phyloP scores from a whole-genome alignment of 1,139 yeast genomes.

The Kodamaea fungicola region DNA sequence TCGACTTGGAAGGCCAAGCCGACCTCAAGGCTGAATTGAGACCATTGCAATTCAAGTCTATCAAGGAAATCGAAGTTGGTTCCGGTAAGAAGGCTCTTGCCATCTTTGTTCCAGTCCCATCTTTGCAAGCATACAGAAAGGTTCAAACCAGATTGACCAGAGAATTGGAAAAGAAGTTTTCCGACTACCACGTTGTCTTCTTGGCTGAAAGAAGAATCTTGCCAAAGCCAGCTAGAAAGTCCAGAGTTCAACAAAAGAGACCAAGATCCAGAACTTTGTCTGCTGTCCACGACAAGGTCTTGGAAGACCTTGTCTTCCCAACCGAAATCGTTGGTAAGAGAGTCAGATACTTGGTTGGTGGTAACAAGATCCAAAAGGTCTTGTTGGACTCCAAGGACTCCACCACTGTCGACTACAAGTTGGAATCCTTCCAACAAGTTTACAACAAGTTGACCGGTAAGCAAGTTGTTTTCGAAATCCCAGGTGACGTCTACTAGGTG shows the following conservation, averaged over 20 bases:
- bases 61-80: slow-evolving; percentile 95
- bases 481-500: slow-evolving; percentile 53
- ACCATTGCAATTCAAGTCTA: slow-evolving; percentile 97
- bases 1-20: slow-evolving; percentile 93
- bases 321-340: slow-evolving; percentile 99
- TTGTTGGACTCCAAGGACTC: slow-evolving; percentile 98
- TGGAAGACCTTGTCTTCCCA: slow-evolving; percentile 99
- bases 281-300: slow-evolving; percentile 97
- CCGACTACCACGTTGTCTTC: slow-evolving; percentile 99
- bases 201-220: slow-evolving; percentile 99
- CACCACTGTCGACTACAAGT: slow-evolving; percentile 96
- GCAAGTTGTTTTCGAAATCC: slow-evolving; percentile 98
- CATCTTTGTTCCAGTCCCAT: slow-evolving; percentile 97
- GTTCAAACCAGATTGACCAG: slow-evolving; percentile 97
- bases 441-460: slow-evolving; percentile 99
- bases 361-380: slow-evolving; percentile 97
- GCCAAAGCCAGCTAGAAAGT: slow-evolving; percentile 91
- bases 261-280: slow-evolving; percentile 99
- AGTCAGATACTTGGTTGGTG: slow-evolving; percentile 98
- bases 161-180: slow-evolving; percentile 99
- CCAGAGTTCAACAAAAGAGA: slow-evolving; percentile 96
- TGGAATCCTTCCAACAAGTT: slow-evolving; percentile 98
- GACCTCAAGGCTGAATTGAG: slow-evolving; percentile 98
- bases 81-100: slow-evolving; percentile 99
- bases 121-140: slow-evolving; percentile 91